Evolutionary conservation across 1,139 yeast species (phyloP), one percentile per base, ranked within the genome.

Genomic region (Nadsonia starkeyi-henricii): DNA sequence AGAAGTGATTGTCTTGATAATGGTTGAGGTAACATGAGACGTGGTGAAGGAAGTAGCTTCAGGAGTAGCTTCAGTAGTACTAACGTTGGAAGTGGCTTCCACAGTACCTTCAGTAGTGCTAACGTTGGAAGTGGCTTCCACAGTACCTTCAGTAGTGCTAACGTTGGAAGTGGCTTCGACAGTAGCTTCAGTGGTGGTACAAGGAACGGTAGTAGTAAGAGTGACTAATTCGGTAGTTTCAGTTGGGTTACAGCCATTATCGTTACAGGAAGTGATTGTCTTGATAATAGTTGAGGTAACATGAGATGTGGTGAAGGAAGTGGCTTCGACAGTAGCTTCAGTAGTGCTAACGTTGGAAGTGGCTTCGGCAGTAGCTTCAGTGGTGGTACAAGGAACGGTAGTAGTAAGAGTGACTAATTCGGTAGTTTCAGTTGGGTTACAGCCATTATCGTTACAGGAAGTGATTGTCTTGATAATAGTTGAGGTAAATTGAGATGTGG

Each of bases 1-100:
- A 77, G 79, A 75, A 47, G 68, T 64, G 21, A 74, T 56, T 42
- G 75, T 63, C n/a, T 55, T 48, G 56, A 74, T 77, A 9, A 68
- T 73, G 48, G 69, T 70, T 12, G 56, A 57, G 1, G 72, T 65
- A 39, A 61, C 64, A 0, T 77, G 78, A 7, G 7, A 7, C 7
- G 30, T 26, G 30, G 30, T 26, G n/a, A n/a, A n/a, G n/a, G n/a
- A n/a, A n/a, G n/a, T n/a, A n/a, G n/a, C n/a, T n/a, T n/a, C n/a
- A n/a, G n/a, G n/a, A n/a, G n/a, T n/a, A n/a, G n/a, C n/a, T 43
- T 62, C 62, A 2, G 64, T 62, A 39, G 75, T 56, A 9, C 69
- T 68, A 54, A 74, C 75, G 4, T 72, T 68, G n/a, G n/a, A n/a
- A n/a, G n/a, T n/a, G n/a, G n/a, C n/a, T n/a, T n/a, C n/a, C n/a